These are phyloP conservation scores for Schwanniomyces sp. DNA, from an alignment of 805 yeast species.

Conservation along the genomic window DNA sequence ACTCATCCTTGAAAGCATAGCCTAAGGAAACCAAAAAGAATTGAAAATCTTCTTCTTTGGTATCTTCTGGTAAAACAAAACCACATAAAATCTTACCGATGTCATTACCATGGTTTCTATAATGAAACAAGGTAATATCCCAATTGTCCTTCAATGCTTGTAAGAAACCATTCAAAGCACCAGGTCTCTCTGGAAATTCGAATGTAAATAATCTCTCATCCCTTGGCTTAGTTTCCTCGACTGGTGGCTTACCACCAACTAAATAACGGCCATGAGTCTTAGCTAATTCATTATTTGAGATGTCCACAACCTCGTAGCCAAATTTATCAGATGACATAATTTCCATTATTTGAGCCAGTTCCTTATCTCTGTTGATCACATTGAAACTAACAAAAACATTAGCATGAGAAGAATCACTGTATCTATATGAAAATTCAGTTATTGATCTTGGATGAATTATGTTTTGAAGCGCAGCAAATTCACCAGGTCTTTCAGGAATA, in stretches of 20 bases:
- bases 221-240: constrained; percentile 42
- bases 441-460: constrained; percentile 84
- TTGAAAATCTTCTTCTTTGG: constrained; percentile 63
- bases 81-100: constrained; percentile 92
- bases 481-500: constrained; percentile 92
- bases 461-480: constrained; percentile 74
- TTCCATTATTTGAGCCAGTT: constrained; percentile 62
- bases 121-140: constrained; percentile 94
- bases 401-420: constrained; percentile 55
- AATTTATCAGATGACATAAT: constrained; percentile 64
- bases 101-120: constrained; percentile 96
- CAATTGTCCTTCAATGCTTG: constrained; percentile 70
- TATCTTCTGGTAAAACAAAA: constrained; percentile 70
- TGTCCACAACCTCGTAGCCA: constrained; percentile 66
- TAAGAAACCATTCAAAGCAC: constrained; percentile 83
- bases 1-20: constrained; percentile 77
- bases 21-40: constrained; percentile 69
- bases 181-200: constrained; percentile 97
- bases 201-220: constrained; percentile 80
- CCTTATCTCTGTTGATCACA: constrained; percentile 74
- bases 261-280: constrained; percentile 94
- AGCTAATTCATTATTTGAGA: constrained; percentile 91
- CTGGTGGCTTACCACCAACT: constrained; percentile 82
- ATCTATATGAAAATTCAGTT: constrained; percentile 93
- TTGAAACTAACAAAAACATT: constrained; percentile 86